Evolutionary conservation across 176 grass and related monocot genomes (phyloP).

Genomic region (Alopecurus myosuroides): DNA sequence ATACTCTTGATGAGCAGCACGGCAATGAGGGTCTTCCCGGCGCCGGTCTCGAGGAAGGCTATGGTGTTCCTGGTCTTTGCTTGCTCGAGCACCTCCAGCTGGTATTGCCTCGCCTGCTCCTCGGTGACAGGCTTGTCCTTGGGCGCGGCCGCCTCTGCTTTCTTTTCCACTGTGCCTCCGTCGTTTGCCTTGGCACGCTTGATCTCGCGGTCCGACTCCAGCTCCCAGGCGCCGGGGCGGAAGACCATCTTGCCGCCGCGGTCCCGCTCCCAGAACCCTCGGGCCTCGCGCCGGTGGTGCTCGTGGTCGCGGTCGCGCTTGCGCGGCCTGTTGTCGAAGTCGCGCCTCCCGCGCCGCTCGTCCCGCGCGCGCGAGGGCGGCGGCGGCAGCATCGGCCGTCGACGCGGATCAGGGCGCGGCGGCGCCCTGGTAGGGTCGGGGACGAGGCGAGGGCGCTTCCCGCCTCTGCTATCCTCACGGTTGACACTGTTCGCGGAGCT

Average conservation of each 20-base stretch:
- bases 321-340: slow-evolving; percentile 48
- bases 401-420: slow-evolving; percentile 19
- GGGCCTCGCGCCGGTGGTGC: slow-evolving; percentile 46
- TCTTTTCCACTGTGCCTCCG: slow-evolving; percentile 34
- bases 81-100: slow-evolving; percentile 91
- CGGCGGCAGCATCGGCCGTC: background rate
- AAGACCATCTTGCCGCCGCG: slow-evolving; percentile 80
- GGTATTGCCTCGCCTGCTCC: slow-evolving; percentile 88
- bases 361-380: slow-evolving; percentile 27
- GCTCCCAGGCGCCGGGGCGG: slow-evolving; percentile 78
- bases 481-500: slow-evolving; percentile 1
- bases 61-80: slow-evolving; percentile 95
- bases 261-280: slow-evolving; percentile 92
- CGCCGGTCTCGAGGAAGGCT: slow-evolving; percentile 85
- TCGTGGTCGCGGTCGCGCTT: slow-evolving; percentile 53
- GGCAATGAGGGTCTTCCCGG: slow-evolving; percentile 88
- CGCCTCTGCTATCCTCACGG: slow-evolving; percentile 41
- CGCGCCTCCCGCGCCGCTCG: slow-evolving; percentile 47
- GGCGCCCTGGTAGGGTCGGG: background rate
- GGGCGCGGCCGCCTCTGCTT: slow-evolving; percentile 6
- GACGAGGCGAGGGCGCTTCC: slow-evolving; percentile 43
- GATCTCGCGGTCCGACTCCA: slow-evolving; percentile 47
- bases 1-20: slow-evolving; percentile 90
- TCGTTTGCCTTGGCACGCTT: slow-evolving; percentile 52
- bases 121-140: slow-evolving; percentile 64